phyloP scores from a whole-genome alignment of 2,329 filamentous ascomycete species.

The Fusarium bactridioides region DNA sequence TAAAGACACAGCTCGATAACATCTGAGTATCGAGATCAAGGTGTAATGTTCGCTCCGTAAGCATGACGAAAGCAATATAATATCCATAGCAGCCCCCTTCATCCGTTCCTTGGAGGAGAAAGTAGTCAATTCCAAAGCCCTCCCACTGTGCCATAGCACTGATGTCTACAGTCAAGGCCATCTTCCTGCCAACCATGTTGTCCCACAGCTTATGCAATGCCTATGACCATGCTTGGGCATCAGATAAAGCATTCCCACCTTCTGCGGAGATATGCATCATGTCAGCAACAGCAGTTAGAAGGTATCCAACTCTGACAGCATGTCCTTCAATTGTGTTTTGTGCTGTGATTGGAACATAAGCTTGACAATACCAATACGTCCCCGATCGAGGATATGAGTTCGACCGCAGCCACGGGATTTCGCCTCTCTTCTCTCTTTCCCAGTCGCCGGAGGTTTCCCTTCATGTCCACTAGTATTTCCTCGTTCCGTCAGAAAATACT shows the following conservation, averaged over 20 bases:
- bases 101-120: conserved; percentile 15
- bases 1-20: conserved; percentile 69
- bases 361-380: conserved; percentile 62
- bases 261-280: conserved; percentile 45
- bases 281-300: conserved; percentile 65
- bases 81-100: conserved; percentile 23
- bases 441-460: conserved; percentile 61
- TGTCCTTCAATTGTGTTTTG: conserved; percentile 57
- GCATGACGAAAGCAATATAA: conserved; percentile 62
- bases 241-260: conserved; percentile 34
- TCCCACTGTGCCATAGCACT: conserved; percentile 53
- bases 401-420: conserved; percentile 56
- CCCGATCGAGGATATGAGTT: conserved; percentile 54
- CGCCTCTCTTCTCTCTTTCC: conserved; percentile 60
- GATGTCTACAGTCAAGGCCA: conserved; percentile 69
- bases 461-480: conserved; percentile 60
- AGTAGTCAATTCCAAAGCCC: conserved; percentile 31
- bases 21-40: conserved; percentile 62
- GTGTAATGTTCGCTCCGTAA: conserved; percentile 64
- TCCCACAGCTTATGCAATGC: conserved; percentile 60
- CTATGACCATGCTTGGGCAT: conserved; percentile 39
- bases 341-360: conserved; percentile 61
- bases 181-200: conserved; percentile 64
- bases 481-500: conserved; percentile 66
- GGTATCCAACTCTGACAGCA: conserved; percentile 67